phyloP scores from a whole-genome alignment of 2,329 filamentous ascomycete species.

The Aspergillus glaucus region DNA sequence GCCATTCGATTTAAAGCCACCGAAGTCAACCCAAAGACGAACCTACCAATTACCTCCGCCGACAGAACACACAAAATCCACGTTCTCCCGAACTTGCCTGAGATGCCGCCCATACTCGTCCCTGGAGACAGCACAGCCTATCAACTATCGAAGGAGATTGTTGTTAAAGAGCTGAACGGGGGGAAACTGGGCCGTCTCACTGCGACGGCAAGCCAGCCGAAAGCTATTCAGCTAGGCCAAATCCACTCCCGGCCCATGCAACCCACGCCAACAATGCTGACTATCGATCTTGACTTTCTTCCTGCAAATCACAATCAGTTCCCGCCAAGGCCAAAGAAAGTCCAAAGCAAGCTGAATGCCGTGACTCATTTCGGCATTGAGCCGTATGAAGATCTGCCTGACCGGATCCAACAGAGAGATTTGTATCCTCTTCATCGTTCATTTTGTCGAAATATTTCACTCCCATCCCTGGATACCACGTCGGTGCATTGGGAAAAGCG shows the following conservation, averaged over 20 bases:
- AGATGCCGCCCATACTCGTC: no score
- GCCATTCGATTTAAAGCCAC: no score
- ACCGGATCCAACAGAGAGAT: not conserved
- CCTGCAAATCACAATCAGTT: not conserved
- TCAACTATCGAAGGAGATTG: no score
- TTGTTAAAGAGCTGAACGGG: not conserved
- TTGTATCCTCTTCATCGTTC: not conserved
- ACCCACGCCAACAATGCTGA: no score
- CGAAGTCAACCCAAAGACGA: no score
- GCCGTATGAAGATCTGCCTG: not conserved
- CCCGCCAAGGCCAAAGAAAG: not conserved
- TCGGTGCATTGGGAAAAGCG: not conserved
- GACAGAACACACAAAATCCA: no score
- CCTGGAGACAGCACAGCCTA: no score
- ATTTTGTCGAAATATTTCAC: not conserved
- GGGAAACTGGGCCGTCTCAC: not conserved
- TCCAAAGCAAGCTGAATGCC: not conserved
- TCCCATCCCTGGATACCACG: not conserved
- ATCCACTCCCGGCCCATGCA: not conserved
- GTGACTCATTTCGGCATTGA: not conserved
- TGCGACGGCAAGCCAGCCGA: not conserved
- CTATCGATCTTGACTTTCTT: no score
- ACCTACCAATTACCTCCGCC: no score
- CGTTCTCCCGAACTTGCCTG: no score
- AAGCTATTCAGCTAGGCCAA: not conserved